Percentiles rank a stretch among this genome's conserved stretches.
Conservation (phyloP, 1,284 basidiomycete genomes). For the Cryptococcus depauperatus region DNA sequence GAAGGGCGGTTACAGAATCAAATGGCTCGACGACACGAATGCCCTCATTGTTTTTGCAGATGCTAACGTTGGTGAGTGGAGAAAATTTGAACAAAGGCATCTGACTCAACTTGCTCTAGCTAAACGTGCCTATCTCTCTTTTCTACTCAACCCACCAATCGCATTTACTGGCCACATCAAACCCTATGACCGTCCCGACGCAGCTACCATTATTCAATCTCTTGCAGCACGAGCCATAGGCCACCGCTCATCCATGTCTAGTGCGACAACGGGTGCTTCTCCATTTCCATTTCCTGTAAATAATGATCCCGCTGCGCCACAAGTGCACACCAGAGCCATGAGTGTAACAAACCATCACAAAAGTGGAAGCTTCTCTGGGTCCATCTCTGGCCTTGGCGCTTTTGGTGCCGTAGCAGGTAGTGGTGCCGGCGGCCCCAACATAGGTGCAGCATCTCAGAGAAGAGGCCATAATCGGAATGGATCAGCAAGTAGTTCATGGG, state of each 20-base stretch:
- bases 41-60: constrained; percentile 86
- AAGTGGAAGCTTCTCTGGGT: background rate
- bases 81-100: background rate
- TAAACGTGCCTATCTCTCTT: constrained; percentile 87
- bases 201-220: constrained; percentile 76
- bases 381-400: constrained; percentile 2
- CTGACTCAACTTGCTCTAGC: constrained; percentile 46
- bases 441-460: constrained; percentile 9
- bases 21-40: constrained; percentile 96
- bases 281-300: constrained; percentile 13
- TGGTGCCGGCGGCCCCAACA: background rate
- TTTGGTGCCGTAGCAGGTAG: constrained; percentile 1
- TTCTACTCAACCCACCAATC: constrained; percentile 71
- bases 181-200: constrained; percentile 92
- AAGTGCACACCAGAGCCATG: constrained; percentile 15
- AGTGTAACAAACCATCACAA: constrained; percentile 11
- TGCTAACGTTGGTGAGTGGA: constrained; percentile 46
- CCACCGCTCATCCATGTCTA: constrained; percentile 33
- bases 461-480: constrained; percentile 22
- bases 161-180: constrained; percentile 63
- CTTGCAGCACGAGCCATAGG: constrained; percentile 56
- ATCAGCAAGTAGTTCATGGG: constrained; percentile 32
- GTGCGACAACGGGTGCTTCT: constrained; percentile 15
- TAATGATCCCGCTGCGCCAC: constrained; percentile 13
- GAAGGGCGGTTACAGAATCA: constrained; percentile 92